phyloP scores from a whole-genome alignment of 2,329 filamentous ascomycete species.

The Colletotrichum destructivum region DNA sequence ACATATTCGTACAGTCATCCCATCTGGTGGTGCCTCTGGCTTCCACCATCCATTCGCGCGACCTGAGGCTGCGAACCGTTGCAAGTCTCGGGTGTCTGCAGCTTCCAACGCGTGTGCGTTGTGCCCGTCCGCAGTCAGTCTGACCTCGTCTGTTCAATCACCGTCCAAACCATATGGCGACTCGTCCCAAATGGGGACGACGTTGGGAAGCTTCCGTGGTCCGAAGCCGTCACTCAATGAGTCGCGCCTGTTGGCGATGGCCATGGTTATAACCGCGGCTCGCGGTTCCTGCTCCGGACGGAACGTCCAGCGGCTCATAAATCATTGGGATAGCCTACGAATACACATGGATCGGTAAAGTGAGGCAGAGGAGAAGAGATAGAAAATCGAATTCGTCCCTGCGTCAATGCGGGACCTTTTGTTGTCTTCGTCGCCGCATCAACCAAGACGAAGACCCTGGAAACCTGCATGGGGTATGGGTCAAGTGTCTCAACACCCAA shows the following conservation, averaged over 20 bases:
- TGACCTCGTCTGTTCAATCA: not conserved
- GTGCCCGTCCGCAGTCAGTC: conserved; percentile 20
- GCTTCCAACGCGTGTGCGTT: conserved; percentile 16
- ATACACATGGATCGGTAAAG: no score
- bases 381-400: not conserved
- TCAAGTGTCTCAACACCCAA: conserved; percentile 36
- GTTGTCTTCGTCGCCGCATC: conserved; percentile 39
- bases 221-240: conserved; percentile 20
- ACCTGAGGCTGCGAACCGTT: not conserved
- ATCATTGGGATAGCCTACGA: no score
- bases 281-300: conserved; percentile 9
- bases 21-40: not conserved
- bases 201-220: conserved; percentile 17
- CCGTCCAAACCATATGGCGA: conserved; percentile 17
- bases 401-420: conserved; percentile 28
- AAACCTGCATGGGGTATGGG: conserved; percentile 23
- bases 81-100: conserved; percentile 31
- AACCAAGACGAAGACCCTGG: conserved; percentile 35
- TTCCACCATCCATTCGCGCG: not conserved
- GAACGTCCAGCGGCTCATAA: not conserved
- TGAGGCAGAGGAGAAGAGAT: no score
- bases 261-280: not conserved
- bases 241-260: conserved; percentile 24
- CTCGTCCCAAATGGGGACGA: conserved; percentile 25
- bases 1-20: not conserved